Base-by-base conservation (phyloP, 2,329 filamentous ascomycete genomes). In the Aspergillus jensenii region DNA sequence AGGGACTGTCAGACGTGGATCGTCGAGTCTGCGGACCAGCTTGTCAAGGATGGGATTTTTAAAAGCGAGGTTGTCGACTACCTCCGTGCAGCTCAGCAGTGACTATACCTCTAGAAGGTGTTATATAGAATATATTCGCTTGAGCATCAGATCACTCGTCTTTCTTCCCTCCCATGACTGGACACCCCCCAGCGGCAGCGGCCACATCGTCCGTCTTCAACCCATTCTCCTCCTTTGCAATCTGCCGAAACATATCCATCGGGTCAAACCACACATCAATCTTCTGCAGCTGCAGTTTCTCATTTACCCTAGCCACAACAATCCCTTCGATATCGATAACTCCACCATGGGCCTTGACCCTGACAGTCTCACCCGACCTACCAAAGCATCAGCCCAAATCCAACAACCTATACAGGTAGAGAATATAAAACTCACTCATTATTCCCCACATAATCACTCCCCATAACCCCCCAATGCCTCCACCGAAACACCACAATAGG, bases 401-500 rank as follows among this genome's bases (percentile, higher is more conserved):
- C 23, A 43, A 31, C 27, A 31, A 9, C 8, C 9, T 25, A 37
- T 4, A 17, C 33, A 33, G 21, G 17, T 11, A 43, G n/a, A 21
- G 17, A 25, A 15, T 21, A 17, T 19, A 4, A 11, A 31, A 78
- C 82, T 64, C 70, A 87, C 85, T 84, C 79, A 62, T 89, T 87
- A 55, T 83, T 78, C 2, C 85, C 86, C 1, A 84, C 81, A 68
- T 89, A 89, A 67, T 89, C 86, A 60, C 82, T 83, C 75, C 83
- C 84, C 83, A 89, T 88, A 4, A 76, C 71, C 0, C 86, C 87
- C 87, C 87, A 89, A 69, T 89, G 87, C 5, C 87, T 77, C 87
- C 87, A 89, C 64, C 83, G 80, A 70, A 89, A 88, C 2, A 80
- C 78, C 37, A 88, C 85, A 12, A 77, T 76, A 2, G 87, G 87